Base-by-base conservation (phyloP, 495 filamentous ascomycete genomes). In the Astrothelium macrocarpum region DNA sequence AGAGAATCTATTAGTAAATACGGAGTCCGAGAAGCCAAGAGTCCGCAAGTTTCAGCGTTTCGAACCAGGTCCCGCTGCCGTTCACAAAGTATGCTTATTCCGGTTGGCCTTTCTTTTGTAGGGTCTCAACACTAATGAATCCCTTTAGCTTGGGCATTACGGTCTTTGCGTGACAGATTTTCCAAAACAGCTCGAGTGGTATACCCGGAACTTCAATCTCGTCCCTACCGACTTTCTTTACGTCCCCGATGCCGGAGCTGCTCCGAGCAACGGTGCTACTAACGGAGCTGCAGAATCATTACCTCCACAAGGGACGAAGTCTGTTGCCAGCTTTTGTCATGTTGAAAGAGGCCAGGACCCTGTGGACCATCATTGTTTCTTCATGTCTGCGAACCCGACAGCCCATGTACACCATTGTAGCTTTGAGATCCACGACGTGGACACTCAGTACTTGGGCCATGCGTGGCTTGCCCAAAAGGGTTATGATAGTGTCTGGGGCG, bases 371-470 rank as follows among this genome's bases (percentile, higher is more conserved):
- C 88, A 90, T 74, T 78, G 72, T n/a, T 84, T 90, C 71, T 90
- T 90, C 79, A 79, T 90, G 67, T 79, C 53, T 34, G 56, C 61
- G 9, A 80, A 79, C 2, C 71, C 79, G 5, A 80, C 79, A 18
- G 73, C 75, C 18, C 84, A 87, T 69, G 84, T 90, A 1, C 88
- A 90, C 71, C 88, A 91, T 69, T 82, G 81, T 31, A 84, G 81
- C 2, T 91, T 86, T 63, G 88, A 91, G 72, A 87, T 89, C 7
- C 82, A 87, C 70, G 87, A 91, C 69, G 88, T 87, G 67, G 88
- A 91, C 66, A 83, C 84, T 0, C 87, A 90, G 75, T 76, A 85
- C 36, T 77, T 90, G 3, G 88, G 88, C 1, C 88, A 91, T 71
- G 80, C 88, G 59, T 89, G 84, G 83, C 78, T 91, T 9, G 77